These are phyloP conservation scores for Candida palmyrensis DNA, from an alignment of 805 yeast genomes.

Conservation along the genomic window DNA sequence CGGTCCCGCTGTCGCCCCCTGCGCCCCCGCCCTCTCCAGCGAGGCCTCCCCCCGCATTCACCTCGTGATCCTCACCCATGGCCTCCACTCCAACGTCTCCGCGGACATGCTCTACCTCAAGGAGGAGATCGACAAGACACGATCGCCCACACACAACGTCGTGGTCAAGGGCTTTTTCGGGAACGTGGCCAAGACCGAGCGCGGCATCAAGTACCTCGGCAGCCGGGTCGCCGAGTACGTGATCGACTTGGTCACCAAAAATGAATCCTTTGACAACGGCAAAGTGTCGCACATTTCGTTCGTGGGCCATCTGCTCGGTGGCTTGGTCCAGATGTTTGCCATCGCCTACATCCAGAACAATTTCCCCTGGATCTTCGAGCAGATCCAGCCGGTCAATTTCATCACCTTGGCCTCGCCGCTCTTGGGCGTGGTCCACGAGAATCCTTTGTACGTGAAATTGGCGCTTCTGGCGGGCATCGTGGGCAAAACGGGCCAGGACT, in stretches of 20 bases:
- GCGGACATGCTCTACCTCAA: constrained; percentile 88
- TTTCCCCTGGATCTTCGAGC: constrained; percentile 65
- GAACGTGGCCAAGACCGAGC: constrained; percentile 82
- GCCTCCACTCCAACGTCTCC: constrained; percentile 82
- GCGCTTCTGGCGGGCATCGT: constrained; percentile 84
- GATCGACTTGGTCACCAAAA: constrained; percentile 45
- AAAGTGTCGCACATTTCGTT: constrained; percentile 68
- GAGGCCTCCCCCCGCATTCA: constrained; percentile 73
- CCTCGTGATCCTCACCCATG: constrained; percentile 84
- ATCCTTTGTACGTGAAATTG: constrained; percentile 77
- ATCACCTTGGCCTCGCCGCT: constrained; percentile 84
- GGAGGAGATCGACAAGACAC: constrained; percentile 61
- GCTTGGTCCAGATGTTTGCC: constrained; percentile 87
- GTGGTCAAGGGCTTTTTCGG: constrained; percentile 80
- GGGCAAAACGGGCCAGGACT: constrained; percentile 91
- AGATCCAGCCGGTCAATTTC: constrained; percentile 69
- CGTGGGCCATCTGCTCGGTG: constrained; percentile 92
- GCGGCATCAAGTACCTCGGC: constrained; percentile 84
- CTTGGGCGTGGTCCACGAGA: constrained; percentile 82
- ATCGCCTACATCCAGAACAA: constrained; percentile 69
- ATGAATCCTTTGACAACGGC: constrained; percentile 29
- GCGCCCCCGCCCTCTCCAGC: constrained; percentile 36
- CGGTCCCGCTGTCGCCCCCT: too few relatives aligned
- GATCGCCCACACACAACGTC: constrained; percentile 44
- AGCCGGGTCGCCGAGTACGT: constrained; percentile 72